A percentile compares a stretch with the other conserved stretches of the same genome.
Evolutionary conservation across 345 rosid genomes (phyloP).

Genomic region (Melastoma malabathricum): DNA sequence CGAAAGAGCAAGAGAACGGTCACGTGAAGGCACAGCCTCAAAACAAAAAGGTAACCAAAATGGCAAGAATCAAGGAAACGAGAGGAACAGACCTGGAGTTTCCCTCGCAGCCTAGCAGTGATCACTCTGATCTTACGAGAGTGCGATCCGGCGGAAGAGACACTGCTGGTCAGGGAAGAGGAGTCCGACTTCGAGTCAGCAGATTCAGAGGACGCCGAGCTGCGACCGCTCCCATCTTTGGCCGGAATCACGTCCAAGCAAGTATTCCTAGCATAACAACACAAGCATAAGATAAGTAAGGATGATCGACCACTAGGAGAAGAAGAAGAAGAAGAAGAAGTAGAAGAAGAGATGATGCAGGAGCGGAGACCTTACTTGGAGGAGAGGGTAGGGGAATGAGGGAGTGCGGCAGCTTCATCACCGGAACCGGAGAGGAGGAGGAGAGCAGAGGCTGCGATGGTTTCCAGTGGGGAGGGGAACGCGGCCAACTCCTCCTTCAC

Average conservation of each 20-base stretch:
- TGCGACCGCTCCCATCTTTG: constrained; percentile 16
- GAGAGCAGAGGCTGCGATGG: constrained; percentile 62
- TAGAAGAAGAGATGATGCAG: constrained; percentile 1
- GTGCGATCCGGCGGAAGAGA: constrained; percentile 20
- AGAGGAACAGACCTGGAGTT: constrained; percentile 38
- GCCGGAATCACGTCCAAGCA: constrained; percentile 10
- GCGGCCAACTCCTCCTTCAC: constrained; percentile 6
- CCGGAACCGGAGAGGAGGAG: constrained; percentile 44
- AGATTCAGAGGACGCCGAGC: constrained; percentile 26
- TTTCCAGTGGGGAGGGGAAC: constrained; percentile 59
- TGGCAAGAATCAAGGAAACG: constrained; percentile 2
- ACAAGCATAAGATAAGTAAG: background rate
- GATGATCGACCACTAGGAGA: background rate
- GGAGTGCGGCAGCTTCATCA: constrained; percentile 3
- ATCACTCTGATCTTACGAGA: constrained; percentile 19
- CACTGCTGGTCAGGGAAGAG: constrained; percentile 29
- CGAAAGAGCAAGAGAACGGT: no score
- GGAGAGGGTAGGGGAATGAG: constrained; percentile 9
- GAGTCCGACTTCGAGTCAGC: constrained; percentile 21
- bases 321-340: background rate
- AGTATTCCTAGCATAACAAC: constrained; percentile 8
- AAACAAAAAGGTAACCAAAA: background rate
- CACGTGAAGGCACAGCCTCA: no score
- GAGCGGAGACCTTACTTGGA: background rate
- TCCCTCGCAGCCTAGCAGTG: constrained; percentile 21